A percentile compares a stretch with the other conserved stretches of the same genome.
phyloP scores from a whole-genome alignment of 1,139 yeast genomes.

The Wickerhamomyces sp. region DNA sequence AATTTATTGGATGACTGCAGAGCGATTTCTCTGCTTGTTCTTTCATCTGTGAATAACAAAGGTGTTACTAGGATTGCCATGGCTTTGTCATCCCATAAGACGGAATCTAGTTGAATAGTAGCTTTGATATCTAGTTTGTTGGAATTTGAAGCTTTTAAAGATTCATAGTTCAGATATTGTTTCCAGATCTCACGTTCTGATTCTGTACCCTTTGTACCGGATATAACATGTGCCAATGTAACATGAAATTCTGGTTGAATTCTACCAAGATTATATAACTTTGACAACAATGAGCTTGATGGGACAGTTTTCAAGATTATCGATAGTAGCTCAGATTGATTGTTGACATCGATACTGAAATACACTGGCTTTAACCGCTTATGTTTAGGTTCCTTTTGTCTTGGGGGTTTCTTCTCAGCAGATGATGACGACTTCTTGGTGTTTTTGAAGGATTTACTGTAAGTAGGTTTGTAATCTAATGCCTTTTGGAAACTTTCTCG shows the following conservation, averaged over 20 bases:
- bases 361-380: conserved; percentile 32
- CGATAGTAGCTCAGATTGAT: conserved; percentile 12
- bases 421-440: conserved; percentile 21
- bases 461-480: conserved; percentile 46
- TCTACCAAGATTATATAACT: conserved; percentile 33
- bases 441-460: conserved; percentile 34
- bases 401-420: conserved; percentile 19
- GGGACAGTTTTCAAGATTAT: conserved; percentile 7
- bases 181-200: conserved; percentile 30
- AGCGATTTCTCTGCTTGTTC: conserved; percentile 20
- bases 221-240: conserved; percentile 60
- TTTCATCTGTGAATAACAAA: conserved; percentile 24
- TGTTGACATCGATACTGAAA: conserved; percentile 32
- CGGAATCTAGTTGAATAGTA: conserved; percentile 36
- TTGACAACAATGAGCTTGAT: neutral
- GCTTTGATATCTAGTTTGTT: conserved; percentile 24
- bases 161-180: conserved; percentile 19
- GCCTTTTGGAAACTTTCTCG: conserved; percentile 45
- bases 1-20: conserved; percentile 38
- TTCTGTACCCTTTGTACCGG: conserved; percentile 26
- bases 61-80: conserved; percentile 55
- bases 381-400: conserved; percentile 9
- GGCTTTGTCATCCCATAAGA: conserved; percentile 51
- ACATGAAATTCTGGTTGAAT: conserved; percentile 67
- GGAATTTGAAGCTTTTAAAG: neutral